Evolutionary conservation across 2,329 filamentous ascomycete genomes (phyloP).

Genomic region (Hansfordia pulvinata): DNA sequence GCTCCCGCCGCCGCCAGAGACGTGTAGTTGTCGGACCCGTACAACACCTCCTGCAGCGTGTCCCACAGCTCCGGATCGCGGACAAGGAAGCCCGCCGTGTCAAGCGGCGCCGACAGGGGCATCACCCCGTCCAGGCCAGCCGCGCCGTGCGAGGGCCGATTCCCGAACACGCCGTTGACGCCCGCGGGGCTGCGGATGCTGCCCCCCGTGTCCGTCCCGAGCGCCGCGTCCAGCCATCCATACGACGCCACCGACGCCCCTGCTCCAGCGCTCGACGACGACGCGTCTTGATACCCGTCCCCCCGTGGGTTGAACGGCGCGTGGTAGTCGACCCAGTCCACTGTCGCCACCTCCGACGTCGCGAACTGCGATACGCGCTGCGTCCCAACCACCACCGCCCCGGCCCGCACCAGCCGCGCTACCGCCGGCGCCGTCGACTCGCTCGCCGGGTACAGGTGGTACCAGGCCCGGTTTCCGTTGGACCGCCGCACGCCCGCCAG

Average conservation of each 20-base stretch:
- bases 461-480: conserved; percentile 43
- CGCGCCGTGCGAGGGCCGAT: conserved; percentile 14
- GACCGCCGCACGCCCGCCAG: conserved; percentile 37
- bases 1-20: neutral
- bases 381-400: conserved; percentile 35
- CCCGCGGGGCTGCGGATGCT: conserved; percentile 16
- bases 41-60: neutral
- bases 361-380: conserved; percentile 32
- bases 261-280: conserved; percentile 22
- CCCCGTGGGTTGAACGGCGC: conserved; percentile 29
- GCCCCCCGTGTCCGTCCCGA: conserved; percentile 19
- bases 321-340: conserved; percentile 25
- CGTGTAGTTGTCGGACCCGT: conserved; percentile 10
- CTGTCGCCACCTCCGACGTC: conserved; percentile 24
- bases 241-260: conserved; percentile 19
- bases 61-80: conserved; percentile 4
- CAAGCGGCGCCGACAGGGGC: conserved; percentile 12
- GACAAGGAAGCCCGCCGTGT: conserved; percentile 16
- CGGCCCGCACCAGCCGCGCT: conserved; percentile 42
- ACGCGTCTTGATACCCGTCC: conserved; percentile 31
- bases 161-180: conserved; percentile 18
- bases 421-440: conserved; percentile 34
- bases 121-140: conserved; percentile 11
- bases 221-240: conserved; percentile 18
- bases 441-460: conserved; percentile 32